Evolutionary conservation across 2,329 filamentous ascomycete genomes (phyloP), one percentile per base, ranked within the genome.

Genomic region (Aspergillus sclerotialis): DNA sequence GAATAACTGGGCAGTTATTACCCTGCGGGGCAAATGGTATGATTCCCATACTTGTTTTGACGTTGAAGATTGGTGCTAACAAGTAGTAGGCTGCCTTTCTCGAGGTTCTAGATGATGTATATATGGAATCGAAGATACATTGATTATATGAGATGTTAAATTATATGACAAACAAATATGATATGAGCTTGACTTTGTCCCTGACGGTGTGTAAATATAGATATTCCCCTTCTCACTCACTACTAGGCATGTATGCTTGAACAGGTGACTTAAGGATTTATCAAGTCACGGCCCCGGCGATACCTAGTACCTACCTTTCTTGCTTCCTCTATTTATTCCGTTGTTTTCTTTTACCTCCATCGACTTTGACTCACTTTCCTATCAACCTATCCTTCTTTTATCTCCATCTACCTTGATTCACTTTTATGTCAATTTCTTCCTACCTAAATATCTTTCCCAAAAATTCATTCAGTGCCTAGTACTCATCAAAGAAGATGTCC

Each of bases 1-100:
- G 4, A 74, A 76, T 34, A 71, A 82, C 5, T 94, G 87, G 87
- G 87, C 83, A 4, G 79, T 88, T 48, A 93, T 94, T 47, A 89
- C 84, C 3, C 54, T 89, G 51, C 76, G 81, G 49, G 85, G 86
- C 17, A 92, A 92, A 69, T 92, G 86, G 85, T 88, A 60, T 61
- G 77, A 53, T 30, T 27, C 5, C 5, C 11, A 3, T 14, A 12
- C 21, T 12, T 16, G 14, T n/a, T 33, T 44, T 54, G 19, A 52
- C 25, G 6, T 25, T 10, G 15, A 11, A n/a, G n/a, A n/a, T n/a
- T n/a, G 19, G 10, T 23, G 10, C 19, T 23, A 10, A 23, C 19
- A 23, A 23, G 19, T n/a, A n/a, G 10, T 32, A 68, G 64, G 64
- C 36, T 70, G 40, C 67, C 67, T n/a, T 70, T 62, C 40, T 65